phyloP scores from a whole-genome alignment of 2,329 filamentous ascomycete genomes.

The Emmonsiellopsis sp. region DNA sequence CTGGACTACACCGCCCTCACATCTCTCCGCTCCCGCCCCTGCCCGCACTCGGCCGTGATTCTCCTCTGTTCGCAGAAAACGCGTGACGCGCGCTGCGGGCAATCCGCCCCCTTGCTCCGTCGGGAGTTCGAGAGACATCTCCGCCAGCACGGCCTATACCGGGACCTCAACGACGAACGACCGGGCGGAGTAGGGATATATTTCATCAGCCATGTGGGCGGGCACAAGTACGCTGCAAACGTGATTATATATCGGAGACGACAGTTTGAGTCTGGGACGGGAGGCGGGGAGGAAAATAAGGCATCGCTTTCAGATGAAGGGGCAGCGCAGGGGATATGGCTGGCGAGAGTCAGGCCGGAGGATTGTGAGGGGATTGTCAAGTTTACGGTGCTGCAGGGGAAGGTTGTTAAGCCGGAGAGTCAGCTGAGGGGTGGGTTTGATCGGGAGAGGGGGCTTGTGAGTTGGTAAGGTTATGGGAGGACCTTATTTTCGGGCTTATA shows the following conservation, averaged over 20 bases:
- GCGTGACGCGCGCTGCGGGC: slow-evolving; percentile 89
- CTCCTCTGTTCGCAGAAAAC: slow-evolving; percentile 90
- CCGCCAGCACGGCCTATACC: slow-evolving; percentile 70
- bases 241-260: slow-evolving; percentile 76
- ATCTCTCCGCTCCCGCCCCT: slow-evolving; percentile 51
- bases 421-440: slow-evolving; percentile 91
- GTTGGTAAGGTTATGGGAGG: slow-evolving; percentile 54
- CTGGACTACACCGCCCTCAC: slow-evolving; percentile 19
- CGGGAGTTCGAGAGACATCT: slow-evolving; percentile 85
- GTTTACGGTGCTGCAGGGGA: slow-evolving; percentile 85
- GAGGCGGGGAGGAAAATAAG: slow-evolving; percentile 19
- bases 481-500: neutral
- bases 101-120: slow-evolving; percentile 80
- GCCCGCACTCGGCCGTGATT: slow-evolving; percentile 76
- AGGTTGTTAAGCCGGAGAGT: slow-evolving; percentile 78
- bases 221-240: slow-evolving; percentile 94
- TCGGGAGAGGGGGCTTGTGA: slow-evolving; percentile 65
- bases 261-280: slow-evolving; percentile 15
- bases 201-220: slow-evolving; percentile 92
- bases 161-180: slow-evolving; percentile 78
- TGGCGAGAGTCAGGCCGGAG: slow-evolving; percentile 73
- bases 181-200: slow-evolving; percentile 91
- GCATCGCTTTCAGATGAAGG: slow-evolving; percentile 36
- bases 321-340: slow-evolving; percentile 85
- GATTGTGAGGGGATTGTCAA: slow-evolving; percentile 87